phyloP scores from a whole-genome alignment of 1,284 basidiomycete species.

The Rhodotorula sp. region DNA sequence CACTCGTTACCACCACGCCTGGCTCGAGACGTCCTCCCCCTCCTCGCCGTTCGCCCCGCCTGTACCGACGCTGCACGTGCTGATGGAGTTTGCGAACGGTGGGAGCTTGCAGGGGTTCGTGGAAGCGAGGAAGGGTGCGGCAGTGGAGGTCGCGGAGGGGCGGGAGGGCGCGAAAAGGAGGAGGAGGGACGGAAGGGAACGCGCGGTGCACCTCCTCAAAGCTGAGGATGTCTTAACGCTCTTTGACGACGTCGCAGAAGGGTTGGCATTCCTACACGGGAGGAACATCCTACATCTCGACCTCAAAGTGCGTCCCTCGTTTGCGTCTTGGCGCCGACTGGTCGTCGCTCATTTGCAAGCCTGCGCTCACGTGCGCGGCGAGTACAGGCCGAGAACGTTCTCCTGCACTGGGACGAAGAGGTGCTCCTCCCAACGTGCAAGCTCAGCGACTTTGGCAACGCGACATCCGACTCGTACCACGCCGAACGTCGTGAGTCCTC shows the following conservation, averaged over 20 bases:
- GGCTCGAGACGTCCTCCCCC: slow-evolving; percentile 37
- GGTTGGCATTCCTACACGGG: slow-evolving; percentile 43
- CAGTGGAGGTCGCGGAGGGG: not conserved
- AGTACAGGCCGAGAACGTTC: slow-evolving; percentile 45
- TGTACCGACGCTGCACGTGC: slow-evolving; percentile 43
- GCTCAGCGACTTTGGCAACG: slow-evolving; percentile 44
- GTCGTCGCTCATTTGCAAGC: no score
- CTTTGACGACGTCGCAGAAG: slow-evolving; percentile 38
- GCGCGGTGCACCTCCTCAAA: slow-evolving; percentile 41
- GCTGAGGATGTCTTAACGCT: slow-evolving; percentile 44
- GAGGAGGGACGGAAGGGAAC: slow-evolving; percentile 6
- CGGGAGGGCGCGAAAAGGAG: not conserved
- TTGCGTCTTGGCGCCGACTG: no score
- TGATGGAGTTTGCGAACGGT: slow-evolving; percentile 46
- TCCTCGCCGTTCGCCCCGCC: slow-evolving; percentile 28
- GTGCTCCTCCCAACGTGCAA: slow-evolving; percentile 41
- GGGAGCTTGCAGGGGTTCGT: slow-evolving; percentile 35
- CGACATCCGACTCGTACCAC: slow-evolving; percentile 32
- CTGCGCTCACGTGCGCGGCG: not conserved
- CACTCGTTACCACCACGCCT: slow-evolving; percentile 45
- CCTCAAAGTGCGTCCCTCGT: slow-evolving; percentile 36
- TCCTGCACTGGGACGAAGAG: slow-evolving; percentile 45
- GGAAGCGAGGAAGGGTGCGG: not conserved
- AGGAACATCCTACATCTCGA: slow-evolving; percentile 46
- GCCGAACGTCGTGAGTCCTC: slow-evolving; percentile 26